These are phyloP conservation scores for Buddleja alternifolia DNA, from an alignment of 257 asterid species.

Conservation along the genomic window DNA sequence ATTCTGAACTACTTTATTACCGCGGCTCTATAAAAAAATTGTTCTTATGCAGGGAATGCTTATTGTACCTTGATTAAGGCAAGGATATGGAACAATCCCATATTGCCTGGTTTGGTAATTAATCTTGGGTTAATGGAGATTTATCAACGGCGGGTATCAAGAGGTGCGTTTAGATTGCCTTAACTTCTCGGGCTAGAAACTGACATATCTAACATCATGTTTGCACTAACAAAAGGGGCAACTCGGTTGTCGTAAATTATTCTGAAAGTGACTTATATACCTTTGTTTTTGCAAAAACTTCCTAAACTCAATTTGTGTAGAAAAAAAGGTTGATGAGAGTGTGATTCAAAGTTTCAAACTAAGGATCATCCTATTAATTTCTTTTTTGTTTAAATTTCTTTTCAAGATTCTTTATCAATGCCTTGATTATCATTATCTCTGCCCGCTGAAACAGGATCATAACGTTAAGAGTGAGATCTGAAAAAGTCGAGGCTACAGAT, in stretches of 20 bases:
- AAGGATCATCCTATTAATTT: neutral
- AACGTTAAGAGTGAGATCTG: neutral
- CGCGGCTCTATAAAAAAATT: neutral
- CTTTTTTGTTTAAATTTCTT: too few species aligned
- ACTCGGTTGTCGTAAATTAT: too few species aligned
- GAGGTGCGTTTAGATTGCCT: neutral
- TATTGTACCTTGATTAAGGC: neutral
- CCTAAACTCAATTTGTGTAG: neutral
- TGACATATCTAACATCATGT: neutral
- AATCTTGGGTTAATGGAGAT: neutral
- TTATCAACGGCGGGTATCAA: neutral
- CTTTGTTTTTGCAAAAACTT: neutral
- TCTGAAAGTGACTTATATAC: too few species aligned
- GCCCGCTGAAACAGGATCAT: neutral
- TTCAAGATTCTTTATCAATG: neutral
- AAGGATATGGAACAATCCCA: neutral
- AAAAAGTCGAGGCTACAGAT: neutral
- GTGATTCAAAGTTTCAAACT: neutral
- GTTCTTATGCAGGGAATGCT: neutral
- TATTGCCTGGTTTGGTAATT: neutral
- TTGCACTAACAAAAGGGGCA: too few species aligned
- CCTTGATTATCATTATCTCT: neutral
- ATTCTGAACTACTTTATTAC: neutral
- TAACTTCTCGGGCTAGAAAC: neutral
- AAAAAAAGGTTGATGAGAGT: neutral